Percentiles rank a stretch among this genome's conserved stretches.
Conservation (phyloP, 768 basidiomycete genomes). For the Candolleomyces aberdarensis region DNA sequence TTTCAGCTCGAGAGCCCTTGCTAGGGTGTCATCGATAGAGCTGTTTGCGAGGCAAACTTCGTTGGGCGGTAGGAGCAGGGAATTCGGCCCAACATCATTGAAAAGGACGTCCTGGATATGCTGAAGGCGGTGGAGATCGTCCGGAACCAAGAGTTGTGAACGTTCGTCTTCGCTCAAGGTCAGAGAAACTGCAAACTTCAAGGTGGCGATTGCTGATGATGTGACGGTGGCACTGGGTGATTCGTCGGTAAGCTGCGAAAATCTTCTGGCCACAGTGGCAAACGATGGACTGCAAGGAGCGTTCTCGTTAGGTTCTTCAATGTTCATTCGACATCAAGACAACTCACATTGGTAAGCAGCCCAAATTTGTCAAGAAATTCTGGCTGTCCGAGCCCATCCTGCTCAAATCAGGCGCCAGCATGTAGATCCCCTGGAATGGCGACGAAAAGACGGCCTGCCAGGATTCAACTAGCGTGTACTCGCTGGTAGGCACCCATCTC, state of each 20-base stretch:
- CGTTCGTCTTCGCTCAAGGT: slow-evolving; percentile 17
- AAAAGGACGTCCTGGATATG: slow-evolving; percentile 27
- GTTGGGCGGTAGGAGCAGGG: slow-evolving; percentile 18
- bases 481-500: slow-evolving; percentile 35
- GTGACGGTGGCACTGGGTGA: slow-evolving; percentile 4
- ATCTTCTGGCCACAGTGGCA: neutral
- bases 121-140: slow-evolving; percentile 21
- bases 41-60: slow-evolving; percentile 27
- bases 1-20: slow-evolving; percentile 25
- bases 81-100: slow-evolving; percentile 39
- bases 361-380: neutral
- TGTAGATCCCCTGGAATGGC: slow-evolving; percentile 21
- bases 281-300: neutral
- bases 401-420: slow-evolving; percentile 14
- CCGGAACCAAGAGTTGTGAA: slow-evolving; percentile 32
- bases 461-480: slow-evolving; percentile 13
- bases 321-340: neutral
- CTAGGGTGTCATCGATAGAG: slow-evolving; percentile 27
- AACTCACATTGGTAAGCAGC: neutral
- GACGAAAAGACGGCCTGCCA: slow-evolving; percentile 19
- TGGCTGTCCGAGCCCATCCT: no score
- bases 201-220: slow-evolving; percentile 25
- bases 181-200: slow-evolving; percentile 25
- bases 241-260: neutral
- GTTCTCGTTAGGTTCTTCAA: neutral